Conservation (phyloP, 805 yeast genomes). For the Sugiyamaella americana region DNA sequence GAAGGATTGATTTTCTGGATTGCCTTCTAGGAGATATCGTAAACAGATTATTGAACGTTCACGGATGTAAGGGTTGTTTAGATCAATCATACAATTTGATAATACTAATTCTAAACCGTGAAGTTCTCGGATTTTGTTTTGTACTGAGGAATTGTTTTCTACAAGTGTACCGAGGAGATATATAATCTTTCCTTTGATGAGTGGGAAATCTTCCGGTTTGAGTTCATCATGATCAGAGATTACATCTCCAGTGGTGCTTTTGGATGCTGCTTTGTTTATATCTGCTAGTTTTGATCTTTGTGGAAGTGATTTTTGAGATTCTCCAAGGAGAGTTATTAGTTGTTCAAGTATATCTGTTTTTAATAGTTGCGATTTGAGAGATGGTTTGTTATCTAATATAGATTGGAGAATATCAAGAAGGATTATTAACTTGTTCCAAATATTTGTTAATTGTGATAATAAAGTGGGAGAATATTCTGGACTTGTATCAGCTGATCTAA, state of each 20-base stretch:
- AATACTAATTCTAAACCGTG: slow-evolving; percentile 69
- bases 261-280: neutral
- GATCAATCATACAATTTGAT: slow-evolving; percentile 79
- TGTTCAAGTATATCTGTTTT: neutral
- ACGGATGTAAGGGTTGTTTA: slow-evolving; percentile 63
- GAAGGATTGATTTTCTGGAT: slow-evolving; percentile 65
- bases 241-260: neutral
- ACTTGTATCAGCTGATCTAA: slow-evolving; percentile 4
- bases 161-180: slow-evolving; percentile 59
- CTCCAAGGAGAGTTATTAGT: slow-evolving; percentile 8
- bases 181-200: slow-evolving; percentile 57
- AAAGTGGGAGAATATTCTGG: slow-evolving; percentile 7
- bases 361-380: slow-evolving; percentile 2
- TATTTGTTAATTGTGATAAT: slow-evolving; percentile 1
- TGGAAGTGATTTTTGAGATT: slow-evolving; percentile 18
- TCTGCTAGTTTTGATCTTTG: slow-evolving; percentile 18
- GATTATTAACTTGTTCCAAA: slow-evolving; percentile 13
- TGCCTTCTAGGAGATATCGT: slow-evolving; percentile 57
- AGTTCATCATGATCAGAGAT: slow-evolving; percentile 9
- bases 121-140: slow-evolving; percentile 57
- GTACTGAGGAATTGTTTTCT: slow-evolving; percentile 47
- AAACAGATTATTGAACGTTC: slow-evolving; percentile 80
- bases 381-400: slow-evolving; percentile 3
- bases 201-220: slow-evolving; percentile 43
- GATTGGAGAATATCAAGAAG: slow-evolving; percentile 11